A percentile compares a stretch with the other conserved stretches of the same genome.
Conservation (phyloP, 495 filamentous ascomycete species). For the Cairneyella variabilis region DNA sequence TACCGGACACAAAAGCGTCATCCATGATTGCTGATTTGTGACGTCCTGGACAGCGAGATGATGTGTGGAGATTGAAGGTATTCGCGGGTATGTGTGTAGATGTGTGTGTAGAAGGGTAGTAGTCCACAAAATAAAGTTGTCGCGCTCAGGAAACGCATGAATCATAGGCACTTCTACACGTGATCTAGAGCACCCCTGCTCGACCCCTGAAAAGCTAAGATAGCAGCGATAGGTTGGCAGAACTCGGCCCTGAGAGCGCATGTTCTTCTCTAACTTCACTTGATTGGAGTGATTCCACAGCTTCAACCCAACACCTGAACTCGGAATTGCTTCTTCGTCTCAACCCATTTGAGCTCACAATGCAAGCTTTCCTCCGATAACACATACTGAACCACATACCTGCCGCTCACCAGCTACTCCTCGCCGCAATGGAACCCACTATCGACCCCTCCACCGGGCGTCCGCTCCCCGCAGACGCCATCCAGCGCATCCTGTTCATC, state of each 20-base stretch:
- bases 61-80: too few relatives aligned
- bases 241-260: neutral
- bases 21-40: neutral
- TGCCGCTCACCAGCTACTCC: neutral
- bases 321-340: neutral
- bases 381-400: neutral
- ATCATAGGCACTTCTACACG: too few relatives aligned
- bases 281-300: neutral
- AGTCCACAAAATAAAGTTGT: too few relatives aligned
- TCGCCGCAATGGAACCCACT: conserved; percentile 20
- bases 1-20: neutral
- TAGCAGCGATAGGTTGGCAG: neutral
- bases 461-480: conserved; percentile 60
- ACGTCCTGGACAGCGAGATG: too few relatives aligned
- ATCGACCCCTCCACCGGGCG: conserved; percentile 57
- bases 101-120: too few relatives aligned
- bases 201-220: too few relatives aligned
- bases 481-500: conserved; percentile 75
- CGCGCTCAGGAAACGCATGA: too few relatives aligned
- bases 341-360: neutral
- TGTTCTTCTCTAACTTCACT: neutral
- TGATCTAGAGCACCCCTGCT: too few relatives aligned
- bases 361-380: neutral
- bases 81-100: too few relatives aligned
- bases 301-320: neutral